A percentile compares a stretch with the other conserved stretches of the same genome.
phyloP scores from a whole-genome alignment of 73 alveolate genomes.

The Symbiodinium natans region DNA sequence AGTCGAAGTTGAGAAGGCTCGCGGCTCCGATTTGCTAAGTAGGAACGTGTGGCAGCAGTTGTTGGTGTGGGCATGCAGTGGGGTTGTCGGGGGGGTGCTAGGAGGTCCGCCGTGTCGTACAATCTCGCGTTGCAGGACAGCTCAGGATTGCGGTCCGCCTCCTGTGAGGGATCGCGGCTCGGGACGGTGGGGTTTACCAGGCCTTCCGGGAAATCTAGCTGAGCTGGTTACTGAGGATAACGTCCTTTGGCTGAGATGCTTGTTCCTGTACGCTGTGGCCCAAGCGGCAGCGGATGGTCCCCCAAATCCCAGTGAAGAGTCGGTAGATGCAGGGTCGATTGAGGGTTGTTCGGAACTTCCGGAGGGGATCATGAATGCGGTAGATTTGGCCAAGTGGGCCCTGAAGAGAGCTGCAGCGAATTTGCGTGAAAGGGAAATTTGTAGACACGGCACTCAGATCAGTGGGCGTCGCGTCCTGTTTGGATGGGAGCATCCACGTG shows the following conservation, averaged over 20 bases:
- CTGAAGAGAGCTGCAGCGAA: background rate
- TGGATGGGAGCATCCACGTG: no score
- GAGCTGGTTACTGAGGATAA: background rate
- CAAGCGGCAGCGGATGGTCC: background rate
- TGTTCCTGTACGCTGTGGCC: background rate
- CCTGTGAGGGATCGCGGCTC: no score
- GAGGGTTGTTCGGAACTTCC: background rate
- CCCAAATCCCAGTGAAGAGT: background rate
- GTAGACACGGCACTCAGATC: no score
- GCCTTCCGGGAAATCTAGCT: background rate
- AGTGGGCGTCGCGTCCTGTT: no score
- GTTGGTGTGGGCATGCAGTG: background rate
- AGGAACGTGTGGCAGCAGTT: background rate
- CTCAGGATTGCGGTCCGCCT: no score
- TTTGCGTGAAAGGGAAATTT: background rate
- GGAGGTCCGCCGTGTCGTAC: background rate
- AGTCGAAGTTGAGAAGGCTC: background rate
- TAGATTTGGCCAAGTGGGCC: background rate
- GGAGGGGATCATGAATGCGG: background rate
- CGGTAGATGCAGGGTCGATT: background rate
- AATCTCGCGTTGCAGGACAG: no score
- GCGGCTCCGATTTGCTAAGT: background rate
- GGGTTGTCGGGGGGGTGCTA: background rate
- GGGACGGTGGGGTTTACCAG: background rate
- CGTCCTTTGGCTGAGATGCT: no score